phyloP scores from a whole-genome alignment of 495 filamentous ascomycete genomes.

The Xylaria castorea region DNA sequence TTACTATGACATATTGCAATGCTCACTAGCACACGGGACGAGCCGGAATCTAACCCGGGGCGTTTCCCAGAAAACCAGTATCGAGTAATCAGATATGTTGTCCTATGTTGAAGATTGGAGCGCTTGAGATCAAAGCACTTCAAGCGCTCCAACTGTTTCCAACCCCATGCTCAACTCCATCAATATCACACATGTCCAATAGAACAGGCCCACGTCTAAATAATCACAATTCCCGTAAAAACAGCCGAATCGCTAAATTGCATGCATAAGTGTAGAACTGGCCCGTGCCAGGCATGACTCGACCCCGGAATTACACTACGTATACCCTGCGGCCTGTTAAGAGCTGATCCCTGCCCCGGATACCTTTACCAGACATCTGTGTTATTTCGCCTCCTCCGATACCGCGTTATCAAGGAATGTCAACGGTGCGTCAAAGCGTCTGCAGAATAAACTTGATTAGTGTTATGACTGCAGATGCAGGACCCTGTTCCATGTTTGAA shows the following conservation, averaged over 20 bases:
- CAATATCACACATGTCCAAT: slow-evolving; percentile 1
- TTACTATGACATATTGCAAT: neutral
- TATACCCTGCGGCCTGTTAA: neutral
- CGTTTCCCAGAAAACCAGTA: neutral
- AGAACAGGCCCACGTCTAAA: neutral
- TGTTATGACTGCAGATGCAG: neutral
- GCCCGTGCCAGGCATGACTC: neutral
- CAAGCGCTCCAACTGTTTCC: neutral
- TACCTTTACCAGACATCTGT: neutral
- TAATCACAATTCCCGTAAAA: neutral
- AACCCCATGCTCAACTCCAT: neutral
- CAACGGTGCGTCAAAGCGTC: slow-evolving; percentile 20
- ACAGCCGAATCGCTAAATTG: neutral
- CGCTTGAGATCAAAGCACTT: neutral
- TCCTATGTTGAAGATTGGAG: neutral
- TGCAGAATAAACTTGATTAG: slow-evolving; percentile 17
- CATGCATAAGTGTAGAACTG: neutral
- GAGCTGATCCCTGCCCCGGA: neutral
- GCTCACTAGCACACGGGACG: neutral
- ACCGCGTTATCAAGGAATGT: neutral
- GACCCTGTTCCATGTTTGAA: slow-evolving; percentile 7
- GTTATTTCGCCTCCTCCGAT: neutral
- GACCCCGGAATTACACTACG: slow-evolving; percentile 2
- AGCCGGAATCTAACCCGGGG: neutral
- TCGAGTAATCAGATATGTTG: slow-evolving; percentile 3